Evolutionary conservation across 352 stramenopile genomes (phyloP).

Genomic region (Peronospora belbahrii): DNA sequence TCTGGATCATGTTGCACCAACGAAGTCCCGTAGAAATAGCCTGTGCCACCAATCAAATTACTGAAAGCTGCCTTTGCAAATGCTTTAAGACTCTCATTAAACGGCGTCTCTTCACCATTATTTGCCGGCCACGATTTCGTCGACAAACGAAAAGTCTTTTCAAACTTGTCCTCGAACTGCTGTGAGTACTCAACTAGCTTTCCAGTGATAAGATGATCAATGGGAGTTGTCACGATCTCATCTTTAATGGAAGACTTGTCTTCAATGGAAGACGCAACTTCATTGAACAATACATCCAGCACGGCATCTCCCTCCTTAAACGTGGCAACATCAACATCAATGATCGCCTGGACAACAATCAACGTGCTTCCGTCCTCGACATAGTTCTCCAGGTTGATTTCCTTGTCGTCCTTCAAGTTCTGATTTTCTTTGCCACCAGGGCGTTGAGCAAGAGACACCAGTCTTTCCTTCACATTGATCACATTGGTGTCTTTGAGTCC

Average conservation of each 20-base stretch:
- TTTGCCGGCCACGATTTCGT: constrained; percentile 21
- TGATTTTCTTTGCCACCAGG: constrained; percentile 9
- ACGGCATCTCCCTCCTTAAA: constrained; percentile 41
- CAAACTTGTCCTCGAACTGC: constrained; percentile 55
- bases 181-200: constrained; percentile 16
- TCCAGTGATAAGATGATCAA: constrained; percentile 15
- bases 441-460: constrained; percentile 37
- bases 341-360: constrained; percentile 61
- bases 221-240: constrained; percentile 12
- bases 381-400: constrained; percentile 56
- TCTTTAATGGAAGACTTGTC: no score
- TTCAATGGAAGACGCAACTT: constrained; percentile 20
- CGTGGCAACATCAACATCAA: constrained; percentile 32
- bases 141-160: constrained; percentile 42
- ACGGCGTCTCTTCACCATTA: constrained; percentile 16
- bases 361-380: constrained; percentile 63
- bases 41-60: constrained; percentile 85
- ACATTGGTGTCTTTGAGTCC: constrained; percentile 54
- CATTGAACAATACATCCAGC: constrained; percentile 61
- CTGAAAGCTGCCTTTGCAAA: constrained; percentile 84
- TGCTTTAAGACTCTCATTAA: constrained; percentile 48
- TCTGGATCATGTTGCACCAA: constrained; percentile 54
- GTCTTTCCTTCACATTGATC: constrained; percentile 64
- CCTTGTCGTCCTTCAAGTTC: constrained; percentile 26
- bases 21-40: constrained; percentile 87